These are phyloP conservation scores for Fusarium sp. DNA, from an alignment of 2,329 filamentous ascomycete genomes.

Conservation along the genomic window DNA sequence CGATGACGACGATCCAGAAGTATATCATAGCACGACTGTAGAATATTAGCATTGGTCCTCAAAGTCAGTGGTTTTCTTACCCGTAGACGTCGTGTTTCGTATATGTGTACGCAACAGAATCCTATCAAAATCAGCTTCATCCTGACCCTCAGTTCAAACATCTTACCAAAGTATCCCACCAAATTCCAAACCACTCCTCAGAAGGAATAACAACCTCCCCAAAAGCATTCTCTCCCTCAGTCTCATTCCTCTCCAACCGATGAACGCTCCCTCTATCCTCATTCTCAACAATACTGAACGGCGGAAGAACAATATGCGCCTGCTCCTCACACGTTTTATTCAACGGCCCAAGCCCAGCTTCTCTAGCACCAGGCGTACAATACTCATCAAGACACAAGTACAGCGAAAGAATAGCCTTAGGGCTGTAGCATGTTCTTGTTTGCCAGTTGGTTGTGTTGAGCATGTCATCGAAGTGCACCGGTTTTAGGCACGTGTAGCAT, in stretches of 20 bases:
- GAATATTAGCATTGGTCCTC: background rate
- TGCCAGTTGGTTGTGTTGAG: constrained; percentile 34
- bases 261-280: constrained; percentile 49
- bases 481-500: constrained; percentile 48
- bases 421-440: constrained; percentile 48
- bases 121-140: constrained; percentile 43
- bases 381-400: constrained; percentile 55
- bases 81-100: constrained; percentile 53
- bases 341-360: constrained; percentile 45
- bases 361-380: constrained; percentile 48
- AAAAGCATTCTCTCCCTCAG: constrained; percentile 22
- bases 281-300: constrained; percentile 51
- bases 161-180: constrained; percentile 56
- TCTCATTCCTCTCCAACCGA: constrained; percentile 49
- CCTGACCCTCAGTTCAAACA: fast-evolving
- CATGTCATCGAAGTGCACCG: constrained; percentile 51
- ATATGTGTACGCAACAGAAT: constrained; percentile 52
- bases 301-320: constrained; percentile 48
- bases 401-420: constrained; percentile 48
- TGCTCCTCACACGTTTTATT: constrained; percentile 52
- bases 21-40: constrained; percentile 51
- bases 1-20: constrained; percentile 57
- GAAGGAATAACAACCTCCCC: constrained; percentile 53
- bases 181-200: constrained; percentile 49
- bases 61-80: constrained; percentile 39